Evolutionary conservation across 2,329 filamentous ascomycete genomes (phyloP), one percentile per base, ranked within the genome.

Genomic region (Trichophyton mentagrophytes): DNA sequence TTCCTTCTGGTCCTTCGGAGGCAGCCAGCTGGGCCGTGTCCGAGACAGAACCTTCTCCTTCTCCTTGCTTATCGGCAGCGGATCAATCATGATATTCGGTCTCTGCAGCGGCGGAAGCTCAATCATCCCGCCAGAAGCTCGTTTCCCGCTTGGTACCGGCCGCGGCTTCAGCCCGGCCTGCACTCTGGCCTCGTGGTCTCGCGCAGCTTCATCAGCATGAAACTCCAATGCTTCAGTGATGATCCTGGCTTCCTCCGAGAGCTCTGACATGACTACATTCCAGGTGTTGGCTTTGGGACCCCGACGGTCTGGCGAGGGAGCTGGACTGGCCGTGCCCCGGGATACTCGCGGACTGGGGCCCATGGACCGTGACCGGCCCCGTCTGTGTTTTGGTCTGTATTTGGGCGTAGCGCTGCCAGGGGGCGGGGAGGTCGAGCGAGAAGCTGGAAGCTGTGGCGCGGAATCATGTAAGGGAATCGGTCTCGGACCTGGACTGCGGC

Each of bases 1-100:
- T 73, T 99, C 93, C 60, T 88, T 88, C 1, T 90, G 91, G 65
- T 93, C 85, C 74, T 82, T 85, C 7, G 83, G 83, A 20, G 83
- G 85, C 59, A 84, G 77, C 85, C 80, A 88, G 56, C 80, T 86
- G 40, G 80, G 91, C 76, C 74, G 86, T 74, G 69, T 92, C 76
- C 73, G 85, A 78, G 78, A 82, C 22, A 86, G 71, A 15, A 85
- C 80, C 64, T 80, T 84, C 66, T 85, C 82, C 70, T 85, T 86
- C 71, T 86, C 84, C 67, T 81, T 84, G 67, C 83, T 86, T 57
- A 84, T 82, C 8, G 84, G 82, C 65, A 87, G 77, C 11, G 85
- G 84, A 67, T 86, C 85, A 60, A 85, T 83, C 75, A 85, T 80
- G 56, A 85, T 79, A 65, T 85, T 83, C 58, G 81, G 81, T 68